A percentile compares a stretch with the other conserved stretches of the same genome.
These are phyloP conservation scores for Ophiostoma perfectum DNA, from an alignment of 2,329 filamentous ascomycete species.

Conservation along the genomic window DNA sequence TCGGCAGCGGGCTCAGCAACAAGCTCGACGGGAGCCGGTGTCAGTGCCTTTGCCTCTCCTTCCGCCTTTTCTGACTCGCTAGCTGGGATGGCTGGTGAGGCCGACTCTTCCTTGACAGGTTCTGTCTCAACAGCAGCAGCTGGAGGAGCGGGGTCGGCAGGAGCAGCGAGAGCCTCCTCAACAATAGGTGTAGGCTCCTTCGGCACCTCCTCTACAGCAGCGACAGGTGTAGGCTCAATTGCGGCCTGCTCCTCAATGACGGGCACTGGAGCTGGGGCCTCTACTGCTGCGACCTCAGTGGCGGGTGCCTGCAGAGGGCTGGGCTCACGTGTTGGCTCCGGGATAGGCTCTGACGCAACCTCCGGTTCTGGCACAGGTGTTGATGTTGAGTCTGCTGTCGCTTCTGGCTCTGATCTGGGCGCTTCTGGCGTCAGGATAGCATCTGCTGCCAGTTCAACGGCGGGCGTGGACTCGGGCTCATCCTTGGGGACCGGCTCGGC, in stretches of 20 bases:
- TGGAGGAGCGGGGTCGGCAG: not conserved
- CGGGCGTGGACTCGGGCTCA: not conserved
- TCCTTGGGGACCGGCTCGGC: not conserved
- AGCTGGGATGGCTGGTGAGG: not conserved
- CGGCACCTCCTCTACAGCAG: not conserved
- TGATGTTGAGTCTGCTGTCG: not conserved
- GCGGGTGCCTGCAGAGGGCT: not conserved
- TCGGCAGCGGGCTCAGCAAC: not conserved
- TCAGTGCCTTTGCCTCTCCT: not conserved
- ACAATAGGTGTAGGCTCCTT: not conserved
- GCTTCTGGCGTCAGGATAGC: not conserved
- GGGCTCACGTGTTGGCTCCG: not conserved
- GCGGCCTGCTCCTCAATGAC: not conserved
- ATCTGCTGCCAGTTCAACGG: not conserved
- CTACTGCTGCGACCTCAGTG: not conserved
- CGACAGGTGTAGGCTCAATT: not conserved
- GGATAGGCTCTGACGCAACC: not conserved
- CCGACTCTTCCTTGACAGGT: not conserved
- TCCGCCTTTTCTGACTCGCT: not conserved
- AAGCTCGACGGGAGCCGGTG: not conserved
- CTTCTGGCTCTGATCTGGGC: not conserved
- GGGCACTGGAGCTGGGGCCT: not conserved
- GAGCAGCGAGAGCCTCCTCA: not conserved
- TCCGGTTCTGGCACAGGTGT: not conserved
- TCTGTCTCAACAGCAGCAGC: conserved; percentile 1